phyloP scores from a whole-genome alignment of 176 grass and related monocot genomes.

The Areca catechu region DNA sequence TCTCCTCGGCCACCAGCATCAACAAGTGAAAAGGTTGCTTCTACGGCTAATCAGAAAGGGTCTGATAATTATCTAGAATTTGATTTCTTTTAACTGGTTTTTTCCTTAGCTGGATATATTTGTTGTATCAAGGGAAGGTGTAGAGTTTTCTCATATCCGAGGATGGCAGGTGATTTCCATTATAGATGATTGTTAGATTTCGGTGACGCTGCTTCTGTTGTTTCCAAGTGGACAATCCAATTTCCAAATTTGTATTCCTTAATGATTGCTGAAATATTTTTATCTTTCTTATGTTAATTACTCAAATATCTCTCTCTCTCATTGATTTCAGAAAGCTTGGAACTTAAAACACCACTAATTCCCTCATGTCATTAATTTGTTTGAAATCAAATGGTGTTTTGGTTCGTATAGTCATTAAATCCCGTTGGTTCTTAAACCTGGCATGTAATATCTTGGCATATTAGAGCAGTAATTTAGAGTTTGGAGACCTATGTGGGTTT shows the following conservation, averaged over 20 bases:
- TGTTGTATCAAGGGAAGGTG: neutral
- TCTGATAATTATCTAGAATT: constrained; percentile 72
- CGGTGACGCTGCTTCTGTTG: constrained; percentile 18
- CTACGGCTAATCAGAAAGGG: constrained; percentile 32
- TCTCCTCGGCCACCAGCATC: constrained; percentile 20
- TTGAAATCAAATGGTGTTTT: no score
- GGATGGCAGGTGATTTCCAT: constrained; percentile 14
- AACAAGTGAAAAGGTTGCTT: constrained; percentile 6
- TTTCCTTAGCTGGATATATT: constrained; percentile 11
- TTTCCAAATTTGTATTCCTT: constrained; percentile 26
- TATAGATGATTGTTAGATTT: constrained; percentile 22
- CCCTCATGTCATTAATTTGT: no score
- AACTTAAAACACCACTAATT: no score
- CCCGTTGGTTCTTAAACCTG: no score
- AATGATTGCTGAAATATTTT: constrained; percentile 17
- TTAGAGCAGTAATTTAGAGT: no score
- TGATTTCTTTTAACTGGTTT: constrained; percentile 63
- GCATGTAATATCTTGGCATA: no score
- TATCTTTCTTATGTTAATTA: no score
- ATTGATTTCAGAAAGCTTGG: no score
- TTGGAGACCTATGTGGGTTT: no score
- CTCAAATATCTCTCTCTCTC: no score
- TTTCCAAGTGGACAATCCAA: constrained; percentile 7
- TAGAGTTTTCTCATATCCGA: constrained; percentile 3
- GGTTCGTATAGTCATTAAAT: no score